A percentile compares a stretch with the other conserved stretches of the same genome.
Conservation (phyloP, 768 basidiomycete genomes). For the Tylopilus cervinicoccineus region DNA sequence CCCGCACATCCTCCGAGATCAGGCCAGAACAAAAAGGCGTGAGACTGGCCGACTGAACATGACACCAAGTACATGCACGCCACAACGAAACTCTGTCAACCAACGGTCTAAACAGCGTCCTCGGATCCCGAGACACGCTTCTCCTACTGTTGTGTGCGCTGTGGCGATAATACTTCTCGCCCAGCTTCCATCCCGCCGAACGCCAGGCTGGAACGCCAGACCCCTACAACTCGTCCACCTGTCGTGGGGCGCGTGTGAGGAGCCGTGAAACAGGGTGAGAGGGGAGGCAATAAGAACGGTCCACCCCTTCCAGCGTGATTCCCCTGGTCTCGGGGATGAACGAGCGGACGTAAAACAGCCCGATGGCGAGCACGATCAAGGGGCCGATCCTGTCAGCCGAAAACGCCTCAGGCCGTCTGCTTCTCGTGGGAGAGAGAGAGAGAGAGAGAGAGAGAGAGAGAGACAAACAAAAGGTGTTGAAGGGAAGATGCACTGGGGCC, state of each 20-base stretch:
- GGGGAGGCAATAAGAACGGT: neutral
- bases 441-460: too few relatives aligned
- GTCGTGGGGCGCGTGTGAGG: neutral
- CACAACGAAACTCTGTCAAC: neutral
- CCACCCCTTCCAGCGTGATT: slow-evolving; percentile 59
- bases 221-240: slow-evolving; percentile 75
- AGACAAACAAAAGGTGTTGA: neutral
- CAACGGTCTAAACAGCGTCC: slow-evolving; percentile 5
- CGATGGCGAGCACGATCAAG: slow-evolving; percentile 68
- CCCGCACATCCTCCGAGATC: neutral
- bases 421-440: neutral
- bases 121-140: slow-evolving; percentile 23
- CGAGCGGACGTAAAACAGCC: slow-evolving; percentile 68
- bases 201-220: slow-evolving; percentile 66
- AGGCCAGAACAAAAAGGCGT: neutral
- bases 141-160: slow-evolving; percentile 11
- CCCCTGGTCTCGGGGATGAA: slow-evolving; percentile 82
- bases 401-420: neutral
- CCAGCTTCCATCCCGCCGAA: slow-evolving; percentile 54
- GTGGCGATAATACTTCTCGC: slow-evolving; percentile 35
- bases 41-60: neutral
- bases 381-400: slow-evolving; percentile 53
- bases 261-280: neutral
- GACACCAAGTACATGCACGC: neutral
- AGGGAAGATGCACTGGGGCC: slow-evolving; percentile 36